Percentiles rank a stretch among this genome's conserved stretches.
phyloP scores from a whole-genome alignment of 2,329 filamentous ascomycete genomes.

The Rhinocladiella mackenziei region DNA sequence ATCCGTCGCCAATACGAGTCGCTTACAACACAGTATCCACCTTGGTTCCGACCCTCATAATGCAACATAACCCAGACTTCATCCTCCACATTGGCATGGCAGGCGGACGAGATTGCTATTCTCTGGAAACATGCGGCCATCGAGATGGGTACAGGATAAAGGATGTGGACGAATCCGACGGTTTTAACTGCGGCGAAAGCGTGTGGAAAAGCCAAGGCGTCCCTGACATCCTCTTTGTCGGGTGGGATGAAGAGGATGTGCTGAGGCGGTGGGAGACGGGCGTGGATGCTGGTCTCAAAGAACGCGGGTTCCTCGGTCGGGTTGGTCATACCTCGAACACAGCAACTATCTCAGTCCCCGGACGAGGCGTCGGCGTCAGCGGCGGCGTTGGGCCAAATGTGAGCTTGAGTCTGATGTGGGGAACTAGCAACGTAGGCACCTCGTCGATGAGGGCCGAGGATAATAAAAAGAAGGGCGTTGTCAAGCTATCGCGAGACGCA shows the following conservation, averaged over 20 bases:
- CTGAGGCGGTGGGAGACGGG: slow-evolving; percentile 53
- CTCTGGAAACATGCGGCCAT: slow-evolving; percentile 66
- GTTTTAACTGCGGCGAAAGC: slow-evolving; percentile 45
- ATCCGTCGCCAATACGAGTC: slow-evolving; percentile 65
- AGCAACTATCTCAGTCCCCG: neutral
- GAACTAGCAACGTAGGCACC: slow-evolving; percentile 3
- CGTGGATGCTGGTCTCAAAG: slow-evolving; percentile 12
- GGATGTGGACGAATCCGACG: slow-evolving; percentile 61
- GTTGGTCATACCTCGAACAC: neutral
- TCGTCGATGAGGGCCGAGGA: slow-evolving; percentile 9
- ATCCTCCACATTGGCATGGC: slow-evolving; percentile 80
- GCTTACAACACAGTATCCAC: slow-evolving; percentile 64
- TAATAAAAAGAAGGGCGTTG: slow-evolving; percentile 32
- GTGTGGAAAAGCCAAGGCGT: slow-evolving; percentile 51
- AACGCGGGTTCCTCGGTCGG: slow-evolving; percentile 12
- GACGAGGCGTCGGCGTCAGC: neutral
- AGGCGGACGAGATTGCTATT: slow-evolving; percentile 59
- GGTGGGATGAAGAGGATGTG: slow-evolving; percentile 56
- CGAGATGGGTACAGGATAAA: slow-evolving; percentile 66
- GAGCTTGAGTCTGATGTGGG: slow-evolving; percentile 12
- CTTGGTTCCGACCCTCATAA: slow-evolving; percentile 62
- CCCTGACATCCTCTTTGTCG: slow-evolving; percentile 52
- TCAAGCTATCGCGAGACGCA: slow-evolving; percentile 63
- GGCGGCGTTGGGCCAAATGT: too few species aligned
- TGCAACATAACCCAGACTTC: slow-evolving; percentile 55